phyloP scores from a whole-genome alignment of 352 stramenopile genomes.

The Pythium aquatile region DNA sequence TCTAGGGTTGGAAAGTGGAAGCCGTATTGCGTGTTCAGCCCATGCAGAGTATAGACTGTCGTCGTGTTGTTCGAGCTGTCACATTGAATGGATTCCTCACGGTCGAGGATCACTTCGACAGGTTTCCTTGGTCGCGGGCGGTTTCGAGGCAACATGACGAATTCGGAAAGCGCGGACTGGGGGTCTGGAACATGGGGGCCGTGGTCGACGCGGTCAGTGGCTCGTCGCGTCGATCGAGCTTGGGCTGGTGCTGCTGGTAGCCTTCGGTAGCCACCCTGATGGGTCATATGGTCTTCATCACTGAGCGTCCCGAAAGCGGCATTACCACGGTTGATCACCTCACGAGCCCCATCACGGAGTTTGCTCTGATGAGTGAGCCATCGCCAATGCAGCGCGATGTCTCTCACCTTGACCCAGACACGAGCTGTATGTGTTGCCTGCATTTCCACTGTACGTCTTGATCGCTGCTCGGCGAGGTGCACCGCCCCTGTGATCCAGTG shows the following conservation, averaged over 20 bases:
- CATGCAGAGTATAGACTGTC: background rate
- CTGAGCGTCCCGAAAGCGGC: background rate
- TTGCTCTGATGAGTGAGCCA: conserved; percentile 24
- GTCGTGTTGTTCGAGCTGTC: no score
- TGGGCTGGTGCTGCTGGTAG: background rate
- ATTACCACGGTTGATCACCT: background rate
- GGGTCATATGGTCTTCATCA: background rate
- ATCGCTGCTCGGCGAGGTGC: conserved; percentile 38
- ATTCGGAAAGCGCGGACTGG: conserved; percentile 25
- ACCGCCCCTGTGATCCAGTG: conserved; percentile 49
- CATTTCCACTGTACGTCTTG: conserved; percentile 19
- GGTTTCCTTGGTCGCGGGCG: conserved; percentile 38
- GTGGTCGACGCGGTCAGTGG: background rate
- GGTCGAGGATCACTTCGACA: conserved; percentile 30
- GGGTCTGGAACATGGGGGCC: background rate
- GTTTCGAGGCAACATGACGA: conserved; percentile 33
- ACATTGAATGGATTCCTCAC: background rate
- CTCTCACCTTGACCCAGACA: conserved; percentile 23
- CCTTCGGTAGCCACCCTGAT: background rate
- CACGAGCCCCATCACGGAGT: background rate
- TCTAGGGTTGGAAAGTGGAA: conserved; percentile 18
- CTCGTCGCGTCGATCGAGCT: background rate
- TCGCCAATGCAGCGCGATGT: conserved; percentile 30
- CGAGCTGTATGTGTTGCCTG: conserved; percentile 23
- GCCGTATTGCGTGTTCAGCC: conserved; percentile 21